Evolutionary conservation across 2,329 filamentous ascomycete species (phyloP).

Genomic region (Verticillium zaregamsianum): DNA sequence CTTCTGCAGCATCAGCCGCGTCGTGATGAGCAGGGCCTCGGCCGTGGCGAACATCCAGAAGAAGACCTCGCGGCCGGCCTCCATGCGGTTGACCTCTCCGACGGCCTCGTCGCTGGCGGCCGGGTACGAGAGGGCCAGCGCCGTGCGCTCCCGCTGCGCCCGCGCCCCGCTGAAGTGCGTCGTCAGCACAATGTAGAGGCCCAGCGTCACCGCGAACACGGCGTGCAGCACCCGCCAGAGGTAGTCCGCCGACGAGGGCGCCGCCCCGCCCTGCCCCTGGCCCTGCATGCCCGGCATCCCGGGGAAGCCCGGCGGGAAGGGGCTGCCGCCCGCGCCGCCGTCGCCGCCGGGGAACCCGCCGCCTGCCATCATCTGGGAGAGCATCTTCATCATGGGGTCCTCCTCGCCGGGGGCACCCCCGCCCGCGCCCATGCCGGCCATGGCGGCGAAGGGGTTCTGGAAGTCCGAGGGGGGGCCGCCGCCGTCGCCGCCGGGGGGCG

Average conservation of each 20-base stretch:
- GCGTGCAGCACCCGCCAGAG: conserved; percentile 73
- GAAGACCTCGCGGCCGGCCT: conserved; percentile 46
- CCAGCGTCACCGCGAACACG: conserved; percentile 64
- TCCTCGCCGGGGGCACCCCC: conserved; percentile 26
- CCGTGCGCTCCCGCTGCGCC: conserved; percentile 47
- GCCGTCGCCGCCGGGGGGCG: conserved; percentile 16
- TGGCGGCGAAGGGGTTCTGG: conserved; percentile 27
- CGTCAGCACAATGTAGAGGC: conserved; percentile 64
- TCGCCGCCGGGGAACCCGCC: conserved; percentile 21
- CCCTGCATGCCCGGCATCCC: conserved; percentile 37
- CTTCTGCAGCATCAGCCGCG: conserved; percentile 66
- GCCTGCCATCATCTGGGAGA: conserved; percentile 22
- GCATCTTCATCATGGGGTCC: conserved; percentile 54
- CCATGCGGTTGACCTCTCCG: conserved; percentile 20
- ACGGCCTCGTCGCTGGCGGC: conserved; percentile 18
- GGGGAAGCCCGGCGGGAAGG: conserved; percentile 20
- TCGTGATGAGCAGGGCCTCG: conserved; percentile 68
- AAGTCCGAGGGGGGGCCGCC: conserved; percentile 27
- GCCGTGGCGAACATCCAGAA: conserved; percentile 80
- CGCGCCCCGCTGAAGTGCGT: conserved; percentile 67
- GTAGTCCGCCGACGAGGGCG: conserved; percentile 31
- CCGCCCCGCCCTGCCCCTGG: conserved; percentile 28
- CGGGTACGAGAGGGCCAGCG: conserved; percentile 25
- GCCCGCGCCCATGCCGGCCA: background rate
- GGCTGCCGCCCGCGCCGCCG: conserved; percentile 1